phyloP scores from a whole-genome alignment of 352 stramenopile genomes.

The Phytopythium chamaehyphon region DNA sequence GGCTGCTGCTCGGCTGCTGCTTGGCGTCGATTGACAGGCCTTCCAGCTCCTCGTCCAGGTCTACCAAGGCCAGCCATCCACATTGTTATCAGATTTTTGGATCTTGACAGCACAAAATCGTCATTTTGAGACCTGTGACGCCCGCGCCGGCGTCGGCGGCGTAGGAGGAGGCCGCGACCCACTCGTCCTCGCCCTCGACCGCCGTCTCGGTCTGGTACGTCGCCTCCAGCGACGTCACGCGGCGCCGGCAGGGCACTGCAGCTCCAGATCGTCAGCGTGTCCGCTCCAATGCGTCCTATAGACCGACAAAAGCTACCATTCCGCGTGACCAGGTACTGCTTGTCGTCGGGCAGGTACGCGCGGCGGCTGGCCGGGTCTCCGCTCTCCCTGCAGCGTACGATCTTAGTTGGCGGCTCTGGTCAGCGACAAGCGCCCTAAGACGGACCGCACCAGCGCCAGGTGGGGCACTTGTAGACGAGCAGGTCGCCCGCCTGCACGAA shows the following conservation, averaged over 20 bases:
- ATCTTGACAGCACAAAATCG: too few species aligned
- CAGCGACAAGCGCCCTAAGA: constrained; percentile 5
- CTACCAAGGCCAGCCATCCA: too few species aligned
- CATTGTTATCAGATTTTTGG: too few species aligned
- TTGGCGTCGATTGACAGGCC: constrained; percentile 47
- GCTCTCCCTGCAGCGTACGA: constrained; percentile 38
- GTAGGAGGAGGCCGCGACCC: constrained; percentile 87
- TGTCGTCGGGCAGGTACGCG: constrained; percentile 73
- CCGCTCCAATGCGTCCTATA: too few species aligned
- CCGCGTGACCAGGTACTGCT: constrained; percentile 86
- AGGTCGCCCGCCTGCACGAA: constrained; percentile 95
- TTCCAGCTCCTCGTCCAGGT: constrained; percentile 51
- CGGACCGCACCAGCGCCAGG: constrained; percentile 90
- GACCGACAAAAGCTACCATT: constrained; percentile 30
- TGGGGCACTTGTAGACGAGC: constrained; percentile 96
- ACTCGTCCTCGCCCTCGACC: constrained; percentile 87
- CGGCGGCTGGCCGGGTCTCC: constrained; percentile 53
- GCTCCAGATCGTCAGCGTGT: neutral
- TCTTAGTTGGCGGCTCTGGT: constrained; percentile 4
- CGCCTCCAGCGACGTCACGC: constrained; percentile 71
- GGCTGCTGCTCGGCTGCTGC: constrained; percentile 1
- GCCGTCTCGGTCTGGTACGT: constrained; percentile 67
- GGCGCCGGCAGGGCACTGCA: constrained; percentile 83
- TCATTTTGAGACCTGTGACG: constrained; percentile 32
- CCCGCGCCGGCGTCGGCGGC: constrained; percentile 25